Evolutionary conservation across 1,139 yeast genomes (phyloP), one percentile per base, ranked within the genome.

Genomic region (Yamadazyma songkhlaensis): DNA sequence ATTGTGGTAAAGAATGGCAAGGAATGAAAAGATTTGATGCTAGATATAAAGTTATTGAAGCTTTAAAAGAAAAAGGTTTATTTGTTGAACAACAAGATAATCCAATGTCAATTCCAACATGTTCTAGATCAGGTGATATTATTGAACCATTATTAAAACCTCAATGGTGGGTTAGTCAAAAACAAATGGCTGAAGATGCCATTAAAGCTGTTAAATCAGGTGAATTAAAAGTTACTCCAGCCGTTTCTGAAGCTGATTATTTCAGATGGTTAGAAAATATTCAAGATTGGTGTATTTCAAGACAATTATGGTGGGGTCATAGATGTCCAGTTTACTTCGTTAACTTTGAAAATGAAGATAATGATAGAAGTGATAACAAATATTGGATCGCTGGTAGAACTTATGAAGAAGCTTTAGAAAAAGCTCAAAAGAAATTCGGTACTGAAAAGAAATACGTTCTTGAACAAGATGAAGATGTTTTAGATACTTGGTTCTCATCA

Each of bases 281-380:
- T 50, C 97, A 94, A 72, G 98, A 92, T 70, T 92, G 98, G 98
- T 92, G 98, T 81, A 89, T 92, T 48, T 92, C 97, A 23, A 86
- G 98, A 69, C 98, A 92, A 72, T 78, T 92, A 57, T 92, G 98
- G 98, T 92, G 98, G 98, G 98, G 98, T 49, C 98, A 92, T 71
- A 82, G 97, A 71, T 88, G 96, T 66, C 98, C 98, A 17, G 96
- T 87, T 35, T 92, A 94, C 68, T 88, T 88, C 52, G 88, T 90
- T 45, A 70, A 74, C 38, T 68, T 88, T 42, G 96, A 88, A 57
- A 94, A 92, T 40, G 75, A 77, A 53, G 69, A 65, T 26, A 74
- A 77, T 46, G 84, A 79, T 53, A 60, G 66, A 43, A 67, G 74
- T 49, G 84, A 84, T 57, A 87, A 84, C 50, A 67, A 75, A 33